These are phyloP conservation scores for Xylaria sp. DNA, from an alignment of 2,329 filamentous ascomycete species.

Conservation along the genomic window DNA sequence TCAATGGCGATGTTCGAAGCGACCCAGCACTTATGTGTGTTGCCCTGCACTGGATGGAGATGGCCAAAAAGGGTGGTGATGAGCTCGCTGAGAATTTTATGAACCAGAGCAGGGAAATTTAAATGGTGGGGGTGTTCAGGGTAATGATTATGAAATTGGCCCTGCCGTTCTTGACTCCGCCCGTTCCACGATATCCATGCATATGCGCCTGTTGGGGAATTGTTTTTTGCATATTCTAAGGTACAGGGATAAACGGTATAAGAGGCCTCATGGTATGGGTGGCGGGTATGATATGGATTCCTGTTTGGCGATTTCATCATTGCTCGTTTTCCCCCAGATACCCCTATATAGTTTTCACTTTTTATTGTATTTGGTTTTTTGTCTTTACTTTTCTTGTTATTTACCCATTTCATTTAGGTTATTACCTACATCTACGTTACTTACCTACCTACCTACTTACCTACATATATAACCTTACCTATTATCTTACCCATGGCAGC, in stretches of 20 bases:
- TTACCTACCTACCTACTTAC: constrained; percentile 8
- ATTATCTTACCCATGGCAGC: background rate
- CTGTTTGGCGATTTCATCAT: constrained; percentile 33
- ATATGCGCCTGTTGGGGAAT: constrained; percentile 6
- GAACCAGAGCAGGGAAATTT: constrained; percentile 66
- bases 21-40: constrained; percentile 92
- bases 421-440: constrained; percentile 5
- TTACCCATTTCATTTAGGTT: background rate
- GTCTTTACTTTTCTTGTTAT: background rate
- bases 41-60: constrained; percentile 97
- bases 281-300: constrained; percentile 26
- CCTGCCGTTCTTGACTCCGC: background rate
- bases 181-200: background rate
- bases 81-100: constrained; percentile 84
- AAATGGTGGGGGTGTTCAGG: constrained; percentile 39
- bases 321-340: constrained; percentile 32
- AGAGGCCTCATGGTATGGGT: constrained; percentile 23
- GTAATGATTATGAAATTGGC: constrained; percentile 27
- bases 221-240: constrained; percentile 18
- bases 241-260: constrained; percentile 33
- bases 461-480: constrained; percentile 14
- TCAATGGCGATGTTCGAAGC: constrained; percentile 67
- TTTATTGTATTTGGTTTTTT: constrained; percentile 7
- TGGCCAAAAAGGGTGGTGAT: constrained; percentile 86
- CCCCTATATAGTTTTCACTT: constrained; percentile 34